Evolutionary conservation across 106 monocot species (phyloP), one percentile per base, ranked within the genome.

Genomic region (Allium sativum): DNA sequence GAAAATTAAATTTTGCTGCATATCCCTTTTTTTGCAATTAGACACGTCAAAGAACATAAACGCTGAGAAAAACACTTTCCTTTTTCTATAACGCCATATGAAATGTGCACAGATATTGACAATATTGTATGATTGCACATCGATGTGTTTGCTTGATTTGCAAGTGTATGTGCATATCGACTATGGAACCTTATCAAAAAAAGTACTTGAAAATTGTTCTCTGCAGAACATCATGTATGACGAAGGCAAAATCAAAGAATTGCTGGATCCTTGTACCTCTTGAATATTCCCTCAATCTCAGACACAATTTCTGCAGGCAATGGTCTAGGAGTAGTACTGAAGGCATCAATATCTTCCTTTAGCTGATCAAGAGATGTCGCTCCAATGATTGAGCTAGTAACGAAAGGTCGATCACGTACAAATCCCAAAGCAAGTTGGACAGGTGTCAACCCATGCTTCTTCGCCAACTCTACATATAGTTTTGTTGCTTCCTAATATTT

Each of bases 401-500:
- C 61, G 59, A 90, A 86, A 11, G 86, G 83, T 0, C 81, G 77
- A 56, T 86, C 94, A 13, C 94, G 94, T n/a, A 73, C 72, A 56
- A 90, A 95, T 66, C 83, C 90, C 7, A 95, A 77, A 2, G 94
- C 86, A 21, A 95, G 86, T 73, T 95, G 80, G 65, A 95, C 94
- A 9, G 84, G 86, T 58, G 76, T 84, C 52, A 95, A 66, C 8
- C 86, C 89, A 66, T 90, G 69, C 68, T 86, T 68, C 68, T 73
- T 81, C 5, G 78, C 94, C 55, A 90, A 59, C 64, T 84, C 41
- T 12, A 86, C 55, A 50, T 95, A 95, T 40, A 76, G 15, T 46
- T 62, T 31, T 1, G 90, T 90, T 66, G 83, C 84, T 80, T 86
- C 94, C 89, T 94, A 76, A 61, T 66, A 76, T 43, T 64, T 31